phyloP scores from a whole-genome alignment of 441 rosid genomes.

The Erodium texanum region DNA sequence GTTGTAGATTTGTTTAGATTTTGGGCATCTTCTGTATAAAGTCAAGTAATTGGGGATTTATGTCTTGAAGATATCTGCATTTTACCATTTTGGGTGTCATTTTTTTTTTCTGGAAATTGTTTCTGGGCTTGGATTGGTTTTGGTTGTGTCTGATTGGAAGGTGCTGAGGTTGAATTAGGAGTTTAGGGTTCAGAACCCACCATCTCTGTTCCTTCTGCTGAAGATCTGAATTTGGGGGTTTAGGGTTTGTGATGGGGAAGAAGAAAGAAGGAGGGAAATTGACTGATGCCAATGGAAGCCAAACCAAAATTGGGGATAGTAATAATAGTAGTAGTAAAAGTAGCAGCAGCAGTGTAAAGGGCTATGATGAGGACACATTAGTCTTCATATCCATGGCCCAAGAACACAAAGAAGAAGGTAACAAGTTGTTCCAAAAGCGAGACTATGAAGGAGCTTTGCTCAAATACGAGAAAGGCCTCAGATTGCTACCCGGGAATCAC shows the following conservation, averaged over 20 bases:
- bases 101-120: neutral
- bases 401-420: conserved; percentile 52
- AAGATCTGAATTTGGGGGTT: neutral
- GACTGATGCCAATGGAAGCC: conserved; percentile 23
- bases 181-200: no score
- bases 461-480: conserved; percentile 51
- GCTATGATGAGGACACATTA: conserved; percentile 31
- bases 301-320: conserved; percentile 23
- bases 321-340: no score
- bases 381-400: conserved; percentile 41
- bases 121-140: conserved; percentile 18
- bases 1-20: conserved; percentile 12
- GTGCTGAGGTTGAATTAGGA: no score
- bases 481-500: conserved; percentile 46
- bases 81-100: neutral
- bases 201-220: no score
- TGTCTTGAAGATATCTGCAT: conserved; percentile 14
- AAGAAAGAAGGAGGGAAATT: conserved; percentile 27
- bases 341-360: conserved; percentile 11
- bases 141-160: no score
- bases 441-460: conserved; percentile 46
- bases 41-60: conserved; percentile 5
- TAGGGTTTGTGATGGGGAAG: conserved; percentile 37
- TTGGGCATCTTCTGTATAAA: neutral
- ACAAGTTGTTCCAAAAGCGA: conserved; percentile 50